phyloP scores from a whole-genome alignment of 208 protist species.

The Leishmania major region DNA sequence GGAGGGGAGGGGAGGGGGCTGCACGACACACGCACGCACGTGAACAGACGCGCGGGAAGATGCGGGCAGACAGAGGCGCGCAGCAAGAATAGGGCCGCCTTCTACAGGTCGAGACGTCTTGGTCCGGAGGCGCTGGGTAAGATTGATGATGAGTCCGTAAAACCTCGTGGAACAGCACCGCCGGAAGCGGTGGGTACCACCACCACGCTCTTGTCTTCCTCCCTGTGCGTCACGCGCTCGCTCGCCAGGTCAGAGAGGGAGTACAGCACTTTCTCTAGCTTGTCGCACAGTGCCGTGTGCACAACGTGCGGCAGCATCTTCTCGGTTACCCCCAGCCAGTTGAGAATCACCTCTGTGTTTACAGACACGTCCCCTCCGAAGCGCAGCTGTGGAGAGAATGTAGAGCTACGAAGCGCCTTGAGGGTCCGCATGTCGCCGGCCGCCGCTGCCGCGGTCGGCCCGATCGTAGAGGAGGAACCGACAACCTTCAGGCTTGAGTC shows the following conservation, averaged over 20 bases:
- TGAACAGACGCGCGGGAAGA: not conserved
- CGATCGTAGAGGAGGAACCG: not conserved
- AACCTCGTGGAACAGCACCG: not conserved
- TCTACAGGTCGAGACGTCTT: not conserved
- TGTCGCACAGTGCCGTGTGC: conserved; percentile 68
- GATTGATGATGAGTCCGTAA: not conserved
- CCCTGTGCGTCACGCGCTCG: conserved; percentile 34
- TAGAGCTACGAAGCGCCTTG: conserved; percentile 53
- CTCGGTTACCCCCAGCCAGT: conserved; percentile 87
- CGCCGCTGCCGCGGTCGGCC: not conserved
- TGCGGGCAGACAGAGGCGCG: too few relatives aligned
- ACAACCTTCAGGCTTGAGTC: not conserved
- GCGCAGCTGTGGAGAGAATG: conserved; percentile 88
- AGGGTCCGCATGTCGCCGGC: conserved; percentile 42
- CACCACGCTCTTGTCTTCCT: too few relatives aligned
- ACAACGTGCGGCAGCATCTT: conserved; percentile 85
- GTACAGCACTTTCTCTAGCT: conserved; percentile 53
- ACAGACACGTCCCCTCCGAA: conserved; percentile 90
- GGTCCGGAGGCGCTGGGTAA: not conserved
- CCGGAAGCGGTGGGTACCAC: not conserved
- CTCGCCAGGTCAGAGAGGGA: conserved; percentile 38
- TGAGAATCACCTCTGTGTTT: conserved; percentile 89
- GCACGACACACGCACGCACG: not conserved
- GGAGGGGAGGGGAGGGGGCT: not conserved
- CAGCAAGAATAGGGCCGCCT: not conserved